phyloP scores from a whole-genome alignment of 345 rosid species.

The Heritiera littoralis region DNA sequence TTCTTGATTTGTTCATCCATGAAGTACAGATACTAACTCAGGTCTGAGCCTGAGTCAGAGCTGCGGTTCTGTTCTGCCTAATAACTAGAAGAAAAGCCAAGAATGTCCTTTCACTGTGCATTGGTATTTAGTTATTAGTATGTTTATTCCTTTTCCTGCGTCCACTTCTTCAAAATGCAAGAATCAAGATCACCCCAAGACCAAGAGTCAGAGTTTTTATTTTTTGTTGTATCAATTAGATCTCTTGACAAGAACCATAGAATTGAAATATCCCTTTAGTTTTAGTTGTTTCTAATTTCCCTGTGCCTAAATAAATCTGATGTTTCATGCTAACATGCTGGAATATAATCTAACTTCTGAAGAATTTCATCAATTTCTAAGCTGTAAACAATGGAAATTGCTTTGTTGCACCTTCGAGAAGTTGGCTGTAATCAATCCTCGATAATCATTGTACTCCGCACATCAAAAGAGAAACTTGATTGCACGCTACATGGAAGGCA shows the following conservation, averaged over 20 bases:
- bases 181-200: conserved; percentile 1
- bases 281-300: not conserved
- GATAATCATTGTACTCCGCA: not conserved
- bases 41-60: conserved; percentile 23
- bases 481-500: not conserved
- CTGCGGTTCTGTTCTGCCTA: conserved; percentile 19
- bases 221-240: not conserved
- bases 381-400: not conserved
- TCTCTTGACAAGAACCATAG: not conserved
- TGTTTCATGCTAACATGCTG: not conserved
- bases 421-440: not conserved
- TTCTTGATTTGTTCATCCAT: conserved; percentile 26
- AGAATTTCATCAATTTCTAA: not conserved
- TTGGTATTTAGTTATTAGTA: conserved; percentile 1
- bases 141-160: conserved; percentile 16
- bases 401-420: not conserved
- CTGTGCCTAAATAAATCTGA: not conserved
- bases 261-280: not conserved
- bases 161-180: not conserved
- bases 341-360: not conserved
- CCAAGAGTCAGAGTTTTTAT: not conserved
- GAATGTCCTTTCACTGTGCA: conserved; percentile 23
- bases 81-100: conserved; percentile 26
- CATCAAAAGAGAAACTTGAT: not conserved
- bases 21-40: conserved; percentile 33